Percentiles rank a stretch among this genome's conserved stretches.
Conservation (phyloP, 2,329 filamentous ascomycete genomes). For the Phoma herbarum region DNA sequence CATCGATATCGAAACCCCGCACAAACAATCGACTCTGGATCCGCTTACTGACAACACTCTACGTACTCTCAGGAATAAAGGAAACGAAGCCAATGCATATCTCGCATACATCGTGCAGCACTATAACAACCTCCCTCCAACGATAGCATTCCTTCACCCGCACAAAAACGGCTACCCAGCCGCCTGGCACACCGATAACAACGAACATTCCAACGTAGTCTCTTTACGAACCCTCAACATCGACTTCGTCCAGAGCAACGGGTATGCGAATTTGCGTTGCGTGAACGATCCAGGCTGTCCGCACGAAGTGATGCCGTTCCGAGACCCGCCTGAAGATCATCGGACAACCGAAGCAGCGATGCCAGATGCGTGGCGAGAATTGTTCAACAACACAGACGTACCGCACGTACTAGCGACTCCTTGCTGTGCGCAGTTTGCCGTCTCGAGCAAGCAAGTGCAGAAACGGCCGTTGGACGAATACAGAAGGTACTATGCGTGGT, state of each 20-base stretch:
- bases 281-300: constrained; percentile 50
- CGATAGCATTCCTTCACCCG: constrained; percentile 34
- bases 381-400: constrained; percentile 50
- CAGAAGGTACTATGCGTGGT: constrained; percentile 36
- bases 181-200: constrained; percentile 14
- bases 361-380: constrained; percentile 53
- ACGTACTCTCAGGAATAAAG: constrained; percentile 33
- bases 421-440: constrained; percentile 55
- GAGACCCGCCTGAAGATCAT: constrained; percentile 33
- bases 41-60: constrained; percentile 29
- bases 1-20: constrained; percentile 30
- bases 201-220: constrained; percentile 16
- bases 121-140: constrained; percentile 34
- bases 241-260: constrained; percentile 49
- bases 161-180: constrained; percentile 15
- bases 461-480: constrained; percentile 42
- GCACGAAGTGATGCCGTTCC: constrained; percentile 47
- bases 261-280: constrained; percentile 56
- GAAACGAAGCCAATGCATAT: constrained; percentile 37
- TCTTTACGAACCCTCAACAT: constrained; percentile 44
- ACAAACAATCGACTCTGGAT: constrained; percentile 26
- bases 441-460: constrained; percentile 42
- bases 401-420: constrained; percentile 57
- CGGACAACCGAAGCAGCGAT: constrained; percentile 39
- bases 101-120: constrained; percentile 39